These are phyloP conservation scores for Plantago major DNA, from an alignment of 257 asterid species.

Conservation along the genomic window DNA sequence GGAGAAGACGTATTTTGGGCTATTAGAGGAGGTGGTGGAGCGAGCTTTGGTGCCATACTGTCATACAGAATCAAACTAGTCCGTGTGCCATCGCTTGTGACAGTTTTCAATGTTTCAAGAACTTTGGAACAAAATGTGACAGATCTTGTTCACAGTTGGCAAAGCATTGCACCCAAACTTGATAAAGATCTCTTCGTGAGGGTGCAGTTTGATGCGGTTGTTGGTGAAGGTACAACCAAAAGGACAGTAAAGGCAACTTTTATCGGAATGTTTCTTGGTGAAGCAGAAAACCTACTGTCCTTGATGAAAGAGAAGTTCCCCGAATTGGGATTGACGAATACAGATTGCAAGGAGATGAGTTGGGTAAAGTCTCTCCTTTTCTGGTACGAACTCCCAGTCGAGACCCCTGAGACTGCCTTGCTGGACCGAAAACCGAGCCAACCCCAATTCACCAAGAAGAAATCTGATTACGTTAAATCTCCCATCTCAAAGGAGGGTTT, in stretches of 20 bases:
- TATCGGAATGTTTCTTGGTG: slow-evolving; percentile 28
- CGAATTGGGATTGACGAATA: slow-evolving; percentile 26
- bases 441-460: slow-evolving; percentile 9
- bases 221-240: background rate
- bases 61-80: slow-evolving; percentile 27
- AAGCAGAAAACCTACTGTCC: slow-evolving; percentile 1
- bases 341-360: slow-evolving; percentile 28
- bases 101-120: slow-evolving; percentile 14
- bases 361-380: slow-evolving; percentile 23
- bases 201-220: slow-evolving; percentile 2
- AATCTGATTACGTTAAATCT: slow-evolving; percentile 34
- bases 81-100: slow-evolving; percentile 19
- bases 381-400: slow-evolving; percentile 13
- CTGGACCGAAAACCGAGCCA: slow-evolving; percentile 2
- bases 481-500: slow-evolving; percentile 17
- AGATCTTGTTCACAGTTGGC: slow-evolving; percentile 26
- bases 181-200: slow-evolving; percentile 18
- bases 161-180: slow-evolving; percentile 10
- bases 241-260: slow-evolving; percentile 17
- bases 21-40: slow-evolving; percentile 33
- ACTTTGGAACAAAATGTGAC: slow-evolving; percentile 20
- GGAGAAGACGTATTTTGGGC: slow-evolving; percentile 45
- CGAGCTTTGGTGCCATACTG: slow-evolving; percentile 27
- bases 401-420: slow-evolving; percentile 15
- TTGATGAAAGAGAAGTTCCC: slow-evolving; percentile 20